Evolutionary conservation across 768 basidiomycete species (phyloP), one percentile per base, ranked within the genome.

Genomic region (Sistotremastrum niveocremeum): DNA sequence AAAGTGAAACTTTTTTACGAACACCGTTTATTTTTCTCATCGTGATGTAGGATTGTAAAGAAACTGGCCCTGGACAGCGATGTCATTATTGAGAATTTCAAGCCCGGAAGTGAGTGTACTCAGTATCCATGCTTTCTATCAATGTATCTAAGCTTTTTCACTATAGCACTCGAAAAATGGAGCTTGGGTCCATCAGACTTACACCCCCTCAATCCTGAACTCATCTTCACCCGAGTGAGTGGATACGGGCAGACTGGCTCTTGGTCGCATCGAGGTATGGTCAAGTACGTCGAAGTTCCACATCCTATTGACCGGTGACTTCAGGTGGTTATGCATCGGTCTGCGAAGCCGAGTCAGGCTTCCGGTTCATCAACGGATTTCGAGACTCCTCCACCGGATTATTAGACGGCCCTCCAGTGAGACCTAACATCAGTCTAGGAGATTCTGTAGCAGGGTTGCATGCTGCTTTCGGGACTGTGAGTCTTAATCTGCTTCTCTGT

Each of bases 171-270:
- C 6, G 80, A 83, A 54, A 80, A 76, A 60, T 82, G 81, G 79
- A 66, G 66, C 1, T 63, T 83, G 34, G 78, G 77, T 4, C 79
- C 79, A 2, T 61, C 61, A 7, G 67, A 69, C 45, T 56, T 83
- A 4, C 74, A 73, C 20, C 77, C 76, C n/a, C 75, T 78, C 49
- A 93, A 94, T 54, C 84, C 88, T 0, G 80, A 78, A 44, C 72
- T 97, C 47, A 86, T 97, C 54, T 91, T 87, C 57, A 94, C 90
- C 5, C 87, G 91, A 51, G 77, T 84, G 20, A 80, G 79, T 51
- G 81, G 81, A 6, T 84, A 81, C 51, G 81, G 81, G 3, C 81
- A 84, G 54, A 81, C 78, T 0, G 81, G 81, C 2, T 80, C 81
- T 20, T 83, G 80, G 81, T 70, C 77, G 0, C 68, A 73, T 12